Conservation (phyloP, 768 basidiomycete species). For the Russula olivacea region DNA sequence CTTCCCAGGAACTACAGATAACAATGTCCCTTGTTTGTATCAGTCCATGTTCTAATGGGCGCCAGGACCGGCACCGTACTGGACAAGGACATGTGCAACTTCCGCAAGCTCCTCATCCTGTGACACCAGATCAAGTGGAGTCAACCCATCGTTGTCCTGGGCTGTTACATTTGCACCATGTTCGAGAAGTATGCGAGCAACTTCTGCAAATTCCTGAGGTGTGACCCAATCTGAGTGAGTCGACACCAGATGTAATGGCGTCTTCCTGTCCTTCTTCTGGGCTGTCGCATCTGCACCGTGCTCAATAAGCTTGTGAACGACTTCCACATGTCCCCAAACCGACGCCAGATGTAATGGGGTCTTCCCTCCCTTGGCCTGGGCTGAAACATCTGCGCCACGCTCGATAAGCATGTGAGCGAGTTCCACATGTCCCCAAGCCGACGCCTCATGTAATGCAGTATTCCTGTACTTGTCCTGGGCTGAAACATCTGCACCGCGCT, state of each 20-base stretch:
- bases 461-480: too few species aligned
- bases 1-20: too few species aligned
- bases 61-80: too few species aligned
- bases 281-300: neutral
- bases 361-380: neutral
- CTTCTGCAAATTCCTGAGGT: neutral
- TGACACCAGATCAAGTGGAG: neutral
- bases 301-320: neutral
- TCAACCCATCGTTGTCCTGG: neutral
- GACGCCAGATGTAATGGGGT: neutral
- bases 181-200: neutral
- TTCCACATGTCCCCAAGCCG: too few species aligned
- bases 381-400: neutral
- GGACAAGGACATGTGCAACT: too few species aligned
- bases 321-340: neutral
- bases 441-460: too few species aligned
- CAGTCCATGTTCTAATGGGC: too few species aligned
- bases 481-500: too few species aligned
- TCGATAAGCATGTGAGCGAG: too few species aligned
- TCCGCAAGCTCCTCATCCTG: too few species aligned
- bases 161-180: neutral
- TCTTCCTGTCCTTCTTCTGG: neutral
- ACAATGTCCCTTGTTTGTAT: too few species aligned
- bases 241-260: neutral
- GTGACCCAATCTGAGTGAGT: too few species aligned